Percentiles rank a stretch among this genome's conserved stretches.
These are phyloP conservation scores for Pseudogymnoascus sp. DNA, from an alignment of 2,329 filamentous ascomycete genomes.

Conservation along the genomic window DNA sequence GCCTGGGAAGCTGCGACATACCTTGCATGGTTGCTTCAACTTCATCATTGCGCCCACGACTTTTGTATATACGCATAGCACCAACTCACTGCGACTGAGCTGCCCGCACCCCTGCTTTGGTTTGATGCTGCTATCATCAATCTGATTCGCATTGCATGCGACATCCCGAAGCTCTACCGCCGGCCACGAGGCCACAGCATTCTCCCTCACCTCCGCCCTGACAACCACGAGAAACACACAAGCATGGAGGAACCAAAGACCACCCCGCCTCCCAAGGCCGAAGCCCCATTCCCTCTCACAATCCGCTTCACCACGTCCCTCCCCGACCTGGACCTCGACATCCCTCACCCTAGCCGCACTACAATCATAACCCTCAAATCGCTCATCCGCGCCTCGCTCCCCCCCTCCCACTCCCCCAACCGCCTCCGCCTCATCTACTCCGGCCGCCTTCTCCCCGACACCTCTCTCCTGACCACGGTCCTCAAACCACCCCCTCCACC, in stretches of 20 bases:
- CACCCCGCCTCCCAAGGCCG: neutral
- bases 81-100: neutral
- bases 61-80: neutral
- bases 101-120: neutral
- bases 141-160: neutral
- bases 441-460: no score
- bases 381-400: slow-evolving; percentile 65
- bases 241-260: neutral
- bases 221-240: neutral
- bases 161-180: neutral
- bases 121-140: neutral
- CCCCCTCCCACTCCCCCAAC: slow-evolving; percentile 50
- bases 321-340: slow-evolving; percentile 72
- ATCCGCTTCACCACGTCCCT: slow-evolving; percentile 84
- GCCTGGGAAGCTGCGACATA: neutral
- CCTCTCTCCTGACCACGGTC: no score
- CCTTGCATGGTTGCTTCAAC: neutral
- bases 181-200: neutral
- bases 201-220: neutral
- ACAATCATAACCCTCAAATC: slow-evolving; percentile 75
- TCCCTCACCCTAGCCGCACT: slow-evolving; percentile 57
- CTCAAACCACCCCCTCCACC: no score
- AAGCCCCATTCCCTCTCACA: slow-evolving; percentile 58
- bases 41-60: neutral
- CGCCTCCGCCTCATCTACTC: no score